Evolutionary conservation across 139 green algal genomes (phyloP).

Genomic region (Tetradesmus obliquus): DNA sequence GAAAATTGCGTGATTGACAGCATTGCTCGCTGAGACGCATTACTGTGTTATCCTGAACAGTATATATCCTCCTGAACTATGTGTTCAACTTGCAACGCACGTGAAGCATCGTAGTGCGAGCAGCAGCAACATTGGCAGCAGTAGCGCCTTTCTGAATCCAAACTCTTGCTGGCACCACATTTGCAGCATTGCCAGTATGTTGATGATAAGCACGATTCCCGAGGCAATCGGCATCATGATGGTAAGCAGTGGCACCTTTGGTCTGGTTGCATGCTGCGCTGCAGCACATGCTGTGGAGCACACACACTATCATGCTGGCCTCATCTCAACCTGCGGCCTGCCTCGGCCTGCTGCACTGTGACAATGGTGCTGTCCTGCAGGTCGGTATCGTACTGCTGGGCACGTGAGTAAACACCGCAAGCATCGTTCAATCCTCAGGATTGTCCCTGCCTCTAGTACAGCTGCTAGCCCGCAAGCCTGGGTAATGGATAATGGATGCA

Average conservation of each 20-base stretch:
- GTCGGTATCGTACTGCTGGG: constrained; percentile 40
- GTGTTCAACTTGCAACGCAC: neutral
- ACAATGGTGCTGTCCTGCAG: neutral
- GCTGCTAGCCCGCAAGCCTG: too few species aligned
- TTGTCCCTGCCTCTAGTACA: too few species aligned
- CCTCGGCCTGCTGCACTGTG: too few species aligned
- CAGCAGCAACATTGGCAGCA: neutral
- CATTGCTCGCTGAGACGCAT: neutral
- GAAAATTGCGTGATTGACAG: neutral
- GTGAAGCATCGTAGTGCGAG: neutral
- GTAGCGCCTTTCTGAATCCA: neutral
- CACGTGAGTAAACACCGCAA: neutral
- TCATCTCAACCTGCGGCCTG: neutral
- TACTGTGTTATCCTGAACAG: neutral
- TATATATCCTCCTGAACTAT: neutral
- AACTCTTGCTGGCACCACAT: neutral
- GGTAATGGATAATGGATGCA: too few species aligned
- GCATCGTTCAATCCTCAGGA: neutral
- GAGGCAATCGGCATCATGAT: constrained; percentile 44
- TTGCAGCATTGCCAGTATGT: neutral
- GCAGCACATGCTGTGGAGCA: neutral
- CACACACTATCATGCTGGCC: neutral
- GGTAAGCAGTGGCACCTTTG: neutral
- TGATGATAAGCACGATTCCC: constrained; percentile 29
- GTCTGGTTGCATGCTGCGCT: neutral